Evolutionary conservation across 139 green algal species (phyloP).

Genomic region (Coelastrella sp.): DNA sequence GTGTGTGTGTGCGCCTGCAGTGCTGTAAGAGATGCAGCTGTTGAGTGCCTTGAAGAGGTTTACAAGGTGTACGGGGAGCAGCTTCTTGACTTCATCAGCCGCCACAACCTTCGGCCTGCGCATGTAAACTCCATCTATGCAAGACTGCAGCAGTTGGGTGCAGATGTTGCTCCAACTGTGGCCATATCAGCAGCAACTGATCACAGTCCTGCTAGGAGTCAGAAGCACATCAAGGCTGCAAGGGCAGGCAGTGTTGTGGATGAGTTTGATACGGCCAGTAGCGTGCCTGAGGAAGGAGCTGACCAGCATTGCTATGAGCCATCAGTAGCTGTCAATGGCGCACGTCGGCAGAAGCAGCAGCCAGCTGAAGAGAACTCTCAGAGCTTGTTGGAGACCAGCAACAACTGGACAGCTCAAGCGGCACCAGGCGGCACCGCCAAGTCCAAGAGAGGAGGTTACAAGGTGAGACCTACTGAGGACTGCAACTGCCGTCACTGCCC

Average conservation of each 20-base stretch:
- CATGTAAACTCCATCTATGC: conserved; percentile 53
- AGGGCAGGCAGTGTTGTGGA: neutral
- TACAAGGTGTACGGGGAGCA: conserved; percentile 52
- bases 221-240: neutral
- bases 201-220: neutral
- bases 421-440: neutral
- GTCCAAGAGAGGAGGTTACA: conserved; percentile 52
- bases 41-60: conserved; percentile 65
- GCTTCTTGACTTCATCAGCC: conserved; percentile 54
- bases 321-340: no score
- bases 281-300: neutral
- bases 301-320: conserved; percentile 3
- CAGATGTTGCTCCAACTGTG: conserved; percentile 3
- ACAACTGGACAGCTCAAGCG: neutral
- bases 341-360: neutral
- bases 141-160: conserved; percentile 38
- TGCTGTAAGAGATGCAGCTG: conserved; percentile 63
- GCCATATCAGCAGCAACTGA: neutral
- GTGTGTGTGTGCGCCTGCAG: conserved; percentile 33
- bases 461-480: neutral
- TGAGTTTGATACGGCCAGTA: neutral
- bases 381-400: conserved; percentile 9
- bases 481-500: neutral
- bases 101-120: conserved; percentile 51
- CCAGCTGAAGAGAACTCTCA: neutral